Conservation (phyloP, 1,284 basidiomycete genomes). For the Rugiboletus extremiorientalis region DNA sequence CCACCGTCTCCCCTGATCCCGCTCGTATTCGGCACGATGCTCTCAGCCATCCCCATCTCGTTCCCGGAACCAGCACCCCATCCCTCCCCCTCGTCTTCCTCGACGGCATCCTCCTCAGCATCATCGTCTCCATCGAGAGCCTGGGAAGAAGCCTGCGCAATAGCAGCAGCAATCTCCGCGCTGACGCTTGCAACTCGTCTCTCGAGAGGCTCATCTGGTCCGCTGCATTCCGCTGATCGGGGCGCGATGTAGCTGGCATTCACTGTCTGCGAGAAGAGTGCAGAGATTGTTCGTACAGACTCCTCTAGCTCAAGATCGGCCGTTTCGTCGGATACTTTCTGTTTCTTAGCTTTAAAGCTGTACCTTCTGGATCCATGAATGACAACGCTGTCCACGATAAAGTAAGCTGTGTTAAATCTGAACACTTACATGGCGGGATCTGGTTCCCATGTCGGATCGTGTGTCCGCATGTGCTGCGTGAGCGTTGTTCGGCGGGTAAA, state of each 20-base stretch:
- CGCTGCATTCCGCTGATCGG: slow-evolving; percentile 19
- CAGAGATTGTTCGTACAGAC: slow-evolving; percentile 69
- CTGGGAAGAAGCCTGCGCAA: slow-evolving; percentile 61
- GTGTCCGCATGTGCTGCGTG: slow-evolving; percentile 79
- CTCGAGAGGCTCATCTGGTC: slow-evolving; percentile 49
- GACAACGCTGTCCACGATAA: slow-evolving; percentile 7
- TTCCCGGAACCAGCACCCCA: slow-evolving; percentile 49
- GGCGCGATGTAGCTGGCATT: slow-evolving; percentile 32
- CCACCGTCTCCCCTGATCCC: slow-evolving; percentile 51
- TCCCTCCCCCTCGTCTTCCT: slow-evolving; percentile 46
- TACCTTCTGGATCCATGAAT: slow-evolving; percentile 53
- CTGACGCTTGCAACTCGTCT: slow-evolving; percentile 66
- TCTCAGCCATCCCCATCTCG: slow-evolving; percentile 46
- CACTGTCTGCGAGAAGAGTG: slow-evolving; percentile 53
- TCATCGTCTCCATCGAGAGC: slow-evolving; percentile 56
- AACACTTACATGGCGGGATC: slow-evolving; percentile 74
- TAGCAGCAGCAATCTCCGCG: slow-evolving; percentile 71
- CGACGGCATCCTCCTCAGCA: slow-evolving; percentile 27
- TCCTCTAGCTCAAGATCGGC: slow-evolving; percentile 57
- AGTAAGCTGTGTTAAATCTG: not conserved
- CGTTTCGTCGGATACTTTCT: slow-evolving; percentile 51
- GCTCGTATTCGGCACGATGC: slow-evolving; percentile 56
- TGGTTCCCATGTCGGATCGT: slow-evolving; percentile 78
- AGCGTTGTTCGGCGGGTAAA: slow-evolving; percentile 81
- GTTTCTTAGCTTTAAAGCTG: slow-evolving; percentile 70